A percentile compares a stretch with the other conserved stretches of the same genome.
phyloP scores from a whole-genome alignment of 192 early-diverging fungal genomes.

The Powellomyces hirtus region DNA sequence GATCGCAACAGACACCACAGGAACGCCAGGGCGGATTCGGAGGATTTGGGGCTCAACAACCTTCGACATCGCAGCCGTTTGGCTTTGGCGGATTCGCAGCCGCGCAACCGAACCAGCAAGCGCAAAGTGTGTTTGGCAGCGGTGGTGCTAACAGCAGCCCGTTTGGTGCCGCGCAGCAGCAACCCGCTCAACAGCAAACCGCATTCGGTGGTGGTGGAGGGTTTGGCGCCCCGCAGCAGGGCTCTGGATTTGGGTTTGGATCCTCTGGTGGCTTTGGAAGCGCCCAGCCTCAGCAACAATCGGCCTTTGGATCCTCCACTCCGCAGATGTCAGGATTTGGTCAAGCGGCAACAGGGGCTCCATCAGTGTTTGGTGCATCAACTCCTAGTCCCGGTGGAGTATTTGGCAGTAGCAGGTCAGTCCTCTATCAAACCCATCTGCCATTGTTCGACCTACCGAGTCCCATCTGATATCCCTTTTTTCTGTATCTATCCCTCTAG shows the following conservation, averaged over 20 bases:
- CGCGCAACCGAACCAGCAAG: neutral
- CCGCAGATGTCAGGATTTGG: too few species aligned
- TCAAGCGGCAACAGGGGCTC: neutral
- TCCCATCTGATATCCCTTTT: neutral
- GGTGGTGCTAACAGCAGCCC: neutral
- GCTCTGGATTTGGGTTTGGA: neutral
- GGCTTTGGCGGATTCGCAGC: neutral
- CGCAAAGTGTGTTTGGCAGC: constrained; percentile 1
- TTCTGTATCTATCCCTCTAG: neutral
- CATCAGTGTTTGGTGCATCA: neutral
- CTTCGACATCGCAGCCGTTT: neutral
- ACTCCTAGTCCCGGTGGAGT: neutral
- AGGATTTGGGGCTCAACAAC: neutral
- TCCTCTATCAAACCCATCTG: neutral
- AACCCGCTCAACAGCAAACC: neutral
- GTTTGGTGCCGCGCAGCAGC: neutral
- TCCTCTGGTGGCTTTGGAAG: neutral
- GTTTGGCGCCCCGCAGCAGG: neutral
- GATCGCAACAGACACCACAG: neutral
- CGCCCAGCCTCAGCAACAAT: neutral
- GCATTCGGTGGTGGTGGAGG: neutral
- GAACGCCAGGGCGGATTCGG: neutral
- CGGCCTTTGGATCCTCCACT: too few species aligned
- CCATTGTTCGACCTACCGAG: neutral
- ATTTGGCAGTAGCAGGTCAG: neutral